phyloP scores from a whole-genome alignment of 257 asterid genomes.

The Solanum chiquidenum region DNA sequence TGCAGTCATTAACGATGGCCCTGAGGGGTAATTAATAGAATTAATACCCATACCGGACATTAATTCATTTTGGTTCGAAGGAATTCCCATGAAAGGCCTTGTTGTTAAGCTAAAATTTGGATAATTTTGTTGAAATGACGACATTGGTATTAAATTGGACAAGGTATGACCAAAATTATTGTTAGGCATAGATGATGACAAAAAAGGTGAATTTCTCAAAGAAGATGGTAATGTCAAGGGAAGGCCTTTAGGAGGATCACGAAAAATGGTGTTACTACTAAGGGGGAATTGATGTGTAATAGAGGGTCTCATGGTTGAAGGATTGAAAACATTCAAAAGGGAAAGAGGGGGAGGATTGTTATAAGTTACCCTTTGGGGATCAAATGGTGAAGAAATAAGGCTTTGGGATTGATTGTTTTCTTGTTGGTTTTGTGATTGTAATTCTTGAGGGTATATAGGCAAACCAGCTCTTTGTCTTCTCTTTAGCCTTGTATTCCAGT shows the following conservation, averaged over 20 bases:
- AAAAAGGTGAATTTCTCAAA: not conserved
- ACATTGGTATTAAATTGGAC: slow-evolving; percentile 5
- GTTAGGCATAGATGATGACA: slow-evolving; percentile 5
- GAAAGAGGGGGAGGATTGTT: not conserved
- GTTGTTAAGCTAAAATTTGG: slow-evolving; percentile 1
- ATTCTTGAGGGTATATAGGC: slow-evolving; percentile 46
- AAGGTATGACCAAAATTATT: slow-evolving; percentile 3
- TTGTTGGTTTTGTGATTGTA: not conserved
- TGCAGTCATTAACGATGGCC: slow-evolving; percentile 28
- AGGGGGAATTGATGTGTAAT: not conserved
- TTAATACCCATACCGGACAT: not conserved
- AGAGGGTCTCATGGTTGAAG: not conserved
- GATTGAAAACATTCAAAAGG: slow-evolving; percentile 6
- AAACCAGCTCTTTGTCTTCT: slow-evolving; percentile 56
- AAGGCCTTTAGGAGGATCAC: slow-evolving; percentile 18
- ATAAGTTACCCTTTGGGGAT: not conserved
- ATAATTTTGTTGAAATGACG: slow-evolving; percentile 13
- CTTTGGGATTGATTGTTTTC: not conserved
- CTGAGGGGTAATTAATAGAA: slow-evolving; percentile 18
- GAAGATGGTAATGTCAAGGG: slow-evolving; percentile 24
- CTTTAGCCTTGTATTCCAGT: slow-evolving; percentile 69
- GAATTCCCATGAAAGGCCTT: not conserved
- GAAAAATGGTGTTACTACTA: slow-evolving; percentile 11
- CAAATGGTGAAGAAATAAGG: slow-evolving; percentile 7
- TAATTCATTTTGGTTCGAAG: not conserved